Conservation (phyloP, 257 asterid species). For the Gentiana dahurica region DNA sequence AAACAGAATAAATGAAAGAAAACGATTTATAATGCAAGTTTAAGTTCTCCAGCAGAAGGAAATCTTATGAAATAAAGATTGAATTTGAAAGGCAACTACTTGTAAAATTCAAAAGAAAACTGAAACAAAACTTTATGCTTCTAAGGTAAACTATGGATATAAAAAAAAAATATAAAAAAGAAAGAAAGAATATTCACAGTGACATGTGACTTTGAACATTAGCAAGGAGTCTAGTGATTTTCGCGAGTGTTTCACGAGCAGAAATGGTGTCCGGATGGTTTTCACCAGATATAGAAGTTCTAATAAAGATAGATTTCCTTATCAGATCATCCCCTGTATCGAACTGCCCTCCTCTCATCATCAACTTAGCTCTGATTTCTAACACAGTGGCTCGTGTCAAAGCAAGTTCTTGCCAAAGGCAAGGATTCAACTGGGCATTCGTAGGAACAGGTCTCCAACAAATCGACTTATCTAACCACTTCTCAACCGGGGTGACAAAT, state of each 20-base stretch:
- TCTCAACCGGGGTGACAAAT: constrained; percentile 67
- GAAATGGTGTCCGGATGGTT: constrained; percentile 84
- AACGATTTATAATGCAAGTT: constrained; percentile 2
- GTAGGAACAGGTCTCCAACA: constrained; percentile 87
- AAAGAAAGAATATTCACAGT: constrained; percentile 25
- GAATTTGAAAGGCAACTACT: background rate
- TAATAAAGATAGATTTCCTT: constrained; percentile 69
- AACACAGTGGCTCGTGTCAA: constrained; percentile 74
- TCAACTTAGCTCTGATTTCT: constrained; percentile 78
- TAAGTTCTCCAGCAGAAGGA: background rate
- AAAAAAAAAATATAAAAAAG: too few species aligned
- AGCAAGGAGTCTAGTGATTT: constrained; percentile 73
- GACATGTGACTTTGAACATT: constrained; percentile 55
- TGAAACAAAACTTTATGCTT: constrained; percentile 16
- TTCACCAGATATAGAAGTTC: constrained; percentile 84
- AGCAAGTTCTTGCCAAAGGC: constrained; percentile 93
- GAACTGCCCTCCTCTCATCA: constrained; percentile 85
- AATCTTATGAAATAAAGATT: background rate
- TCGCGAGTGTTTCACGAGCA: constrained; percentile 78
- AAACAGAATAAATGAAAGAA: background rate
- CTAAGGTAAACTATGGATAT: constrained; percentile 20
- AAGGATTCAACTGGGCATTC: constrained; percentile 80
- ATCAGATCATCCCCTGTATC: constrained; percentile 81
- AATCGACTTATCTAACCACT: constrained; percentile 75
- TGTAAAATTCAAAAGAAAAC: constrained; percentile 1